Base-by-base conservation (phyloP, 192 early-diverging fungal species). In the Coemansia reversa region DNA sequence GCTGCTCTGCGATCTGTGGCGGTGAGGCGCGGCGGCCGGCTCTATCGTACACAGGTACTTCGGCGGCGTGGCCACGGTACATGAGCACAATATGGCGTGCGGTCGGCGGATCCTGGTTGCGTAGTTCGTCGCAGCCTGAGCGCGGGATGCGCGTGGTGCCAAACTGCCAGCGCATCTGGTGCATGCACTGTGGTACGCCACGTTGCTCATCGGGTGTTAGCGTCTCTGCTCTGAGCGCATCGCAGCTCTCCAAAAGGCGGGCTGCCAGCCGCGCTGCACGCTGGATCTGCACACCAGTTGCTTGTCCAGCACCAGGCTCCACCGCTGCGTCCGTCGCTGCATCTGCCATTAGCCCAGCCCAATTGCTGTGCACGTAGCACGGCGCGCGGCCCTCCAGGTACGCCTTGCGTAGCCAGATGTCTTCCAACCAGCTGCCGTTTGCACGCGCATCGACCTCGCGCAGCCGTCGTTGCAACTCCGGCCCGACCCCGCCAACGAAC, bases 141-240 rank as follows among this genome's bases (percentile, higher is more conserved):
- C 87, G 86, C 11, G 95, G 86, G 32, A 95, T 82, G 18, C 96
- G 84, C 49, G 86, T 84, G 7, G 90, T 87, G 45, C 92, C 91
- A 83, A 95, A 96, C 67, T 91, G 87, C 51, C 87, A 87, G 60
- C 85, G 90, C 82, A 91, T 91, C 84, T 98, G 96, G 80, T 95
- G 88, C 96, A 98, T 98, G 80, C 93, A 94, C 25, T 96, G 76
- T 4, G 93, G 92, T 2, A 70, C 72, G 29, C 84, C 83, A n/a
- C 85, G 84, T 42, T 89, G 85, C 54, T 60, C 69, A 51, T 96
- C 94, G 27, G 92, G 69, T 9, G 90, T 82, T 54, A 96, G 51
- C 27, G 62, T 39, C 67, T 86, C 73, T 62, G 61, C 71, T 60
- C 94, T 90, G 28, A 98, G 55, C 51, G 69, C 62, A 39, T 94